Conservation (phyloP, 2,329 filamentous ascomycete genomes). For the Monosporascus sp. region DNA sequence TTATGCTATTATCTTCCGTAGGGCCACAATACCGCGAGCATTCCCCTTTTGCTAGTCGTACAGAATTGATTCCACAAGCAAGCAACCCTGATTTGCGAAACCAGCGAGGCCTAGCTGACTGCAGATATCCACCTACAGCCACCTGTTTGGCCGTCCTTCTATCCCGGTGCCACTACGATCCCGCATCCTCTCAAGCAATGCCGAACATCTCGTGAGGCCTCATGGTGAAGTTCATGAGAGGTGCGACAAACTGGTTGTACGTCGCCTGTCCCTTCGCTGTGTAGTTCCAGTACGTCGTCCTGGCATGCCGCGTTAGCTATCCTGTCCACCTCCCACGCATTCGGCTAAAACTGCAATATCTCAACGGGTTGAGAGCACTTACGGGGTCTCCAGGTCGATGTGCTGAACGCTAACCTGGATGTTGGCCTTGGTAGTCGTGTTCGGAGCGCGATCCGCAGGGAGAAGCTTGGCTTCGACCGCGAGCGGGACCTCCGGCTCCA, state of each 20-base stretch:
- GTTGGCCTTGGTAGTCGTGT: conserved; percentile 12
- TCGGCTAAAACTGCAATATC: neutral
- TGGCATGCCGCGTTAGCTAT: conserved; percentile 10
- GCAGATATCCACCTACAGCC: neutral
- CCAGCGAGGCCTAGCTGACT: neutral
- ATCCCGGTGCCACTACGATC: neutral
- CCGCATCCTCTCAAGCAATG: conserved; percentile 12
- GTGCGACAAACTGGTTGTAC: conserved; percentile 22
- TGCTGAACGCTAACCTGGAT: conserved; percentile 28
- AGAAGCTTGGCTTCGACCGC: conserved; percentile 26
- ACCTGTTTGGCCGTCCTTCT: neutral
- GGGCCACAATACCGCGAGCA: neutral
- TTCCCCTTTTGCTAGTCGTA: neutral
- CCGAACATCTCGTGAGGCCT: conserved; percentile 21
- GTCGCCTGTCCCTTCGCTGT: conserved; percentile 22
- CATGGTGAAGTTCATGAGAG: conserved; percentile 24
- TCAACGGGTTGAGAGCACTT: conserved; percentile 6
- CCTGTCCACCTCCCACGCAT: neutral
- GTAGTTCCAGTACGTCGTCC: conserved; percentile 28
- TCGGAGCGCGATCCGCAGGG: conserved; percentile 11
- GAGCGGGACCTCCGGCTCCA: conserved; percentile 15
- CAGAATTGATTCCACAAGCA: neutral
- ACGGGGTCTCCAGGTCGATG: conserved; percentile 20
- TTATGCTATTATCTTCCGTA: neutral
- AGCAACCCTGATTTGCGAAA: no score